Evolutionary conservation across 2,329 filamentous ascomycete genomes (phyloP).

Genomic region (Alternaria brassicae): DNA sequence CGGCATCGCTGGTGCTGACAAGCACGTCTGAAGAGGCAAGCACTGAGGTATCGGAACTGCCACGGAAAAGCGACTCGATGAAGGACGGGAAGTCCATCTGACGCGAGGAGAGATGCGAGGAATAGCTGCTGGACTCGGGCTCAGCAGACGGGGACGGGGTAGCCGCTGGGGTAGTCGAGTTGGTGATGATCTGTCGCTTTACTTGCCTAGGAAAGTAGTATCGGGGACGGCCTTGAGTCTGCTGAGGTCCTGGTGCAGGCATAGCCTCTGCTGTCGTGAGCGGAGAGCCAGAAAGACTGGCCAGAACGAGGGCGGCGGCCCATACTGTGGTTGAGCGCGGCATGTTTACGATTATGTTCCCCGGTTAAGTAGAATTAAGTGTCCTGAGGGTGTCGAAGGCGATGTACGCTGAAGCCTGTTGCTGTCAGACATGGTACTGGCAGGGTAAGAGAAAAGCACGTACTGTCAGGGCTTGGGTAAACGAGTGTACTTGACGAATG

Average conservation of each 20-base stretch:
- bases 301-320: conserved; percentile 55
- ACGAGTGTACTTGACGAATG: conserved; percentile 61
- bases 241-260: conserved; percentile 51
- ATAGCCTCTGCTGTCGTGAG: conserved; percentile 58
- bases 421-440: conserved; percentile 23
- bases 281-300: conserved; percentile 55
- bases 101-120: conserved; percentile 25
- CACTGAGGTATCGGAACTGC: conserved; percentile 22
- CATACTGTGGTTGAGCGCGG: conserved; percentile 55
- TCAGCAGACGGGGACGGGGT: conserved; percentile 22
- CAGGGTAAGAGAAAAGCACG: conserved; percentile 15
- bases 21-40: conserved; percentile 10
- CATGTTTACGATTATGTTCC: conserved; percentile 51
- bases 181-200: conserved; percentile 53
- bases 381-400: conserved; percentile 30
- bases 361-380: conserved; percentile 37
- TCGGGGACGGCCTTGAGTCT: conserved; percentile 47
- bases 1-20: conserved; percentile 19
- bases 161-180: conserved; percentile 41
- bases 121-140: conserved; percentile 17
- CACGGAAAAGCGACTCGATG: conserved; percentile 35
- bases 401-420: conserved; percentile 25
- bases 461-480: conserved; percentile 53
- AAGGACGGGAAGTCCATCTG: conserved; percentile 38
- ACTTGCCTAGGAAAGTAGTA: conserved; percentile 59